phyloP scores from a whole-genome alignment of 192 early-diverging fungal species.

The Dimargaris xerosporica region DNA sequence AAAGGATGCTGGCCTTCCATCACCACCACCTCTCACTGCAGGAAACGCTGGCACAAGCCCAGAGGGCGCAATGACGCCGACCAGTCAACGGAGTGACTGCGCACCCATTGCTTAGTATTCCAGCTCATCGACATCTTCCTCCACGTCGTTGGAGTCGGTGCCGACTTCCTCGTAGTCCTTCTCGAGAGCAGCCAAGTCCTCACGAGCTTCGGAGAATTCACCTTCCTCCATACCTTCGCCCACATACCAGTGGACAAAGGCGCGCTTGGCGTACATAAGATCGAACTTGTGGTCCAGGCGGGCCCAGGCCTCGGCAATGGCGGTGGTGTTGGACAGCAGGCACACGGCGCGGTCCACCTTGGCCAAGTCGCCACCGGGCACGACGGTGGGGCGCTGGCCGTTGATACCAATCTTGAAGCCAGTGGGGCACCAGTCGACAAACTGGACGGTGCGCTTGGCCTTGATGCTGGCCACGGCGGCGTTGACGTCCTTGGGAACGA shows the following conservation, averaged over 20 bases:
- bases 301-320: slow-evolving; percentile 98
- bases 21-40: no score
- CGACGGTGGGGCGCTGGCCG: slow-evolving; percentile 76
- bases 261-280: slow-evolving; percentile 99
- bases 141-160: slow-evolving; percentile 80
- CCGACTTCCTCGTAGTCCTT: slow-evolving; percentile 99
- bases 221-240: slow-evolving; percentile 99
- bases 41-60: no score
- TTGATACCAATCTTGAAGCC: slow-evolving; percentile 86
- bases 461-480: slow-evolving; percentile 95
- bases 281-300: slow-evolving; percentile 99
- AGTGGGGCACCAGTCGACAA: slow-evolving; percentile 99
- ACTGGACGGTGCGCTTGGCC: slow-evolving; percentile 93
- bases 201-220: slow-evolving; percentile 99
- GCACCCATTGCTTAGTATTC: slow-evolving; percentile 40
- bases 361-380: slow-evolving; percentile 87
- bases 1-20: no score
- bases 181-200: slow-evolving; percentile 98
- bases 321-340: slow-evolving; percentile 99
- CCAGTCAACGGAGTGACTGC: no score
- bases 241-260: slow-evolving; percentile 99
- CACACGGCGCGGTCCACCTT: slow-evolving; percentile 93
- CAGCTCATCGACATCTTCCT: slow-evolving; percentile 55
- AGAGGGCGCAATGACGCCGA: no score
- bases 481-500: slow-evolving; percentile 96